phyloP scores from a whole-genome alignment of 169 alveolate species.

The Cystoisospora suis region DNA sequence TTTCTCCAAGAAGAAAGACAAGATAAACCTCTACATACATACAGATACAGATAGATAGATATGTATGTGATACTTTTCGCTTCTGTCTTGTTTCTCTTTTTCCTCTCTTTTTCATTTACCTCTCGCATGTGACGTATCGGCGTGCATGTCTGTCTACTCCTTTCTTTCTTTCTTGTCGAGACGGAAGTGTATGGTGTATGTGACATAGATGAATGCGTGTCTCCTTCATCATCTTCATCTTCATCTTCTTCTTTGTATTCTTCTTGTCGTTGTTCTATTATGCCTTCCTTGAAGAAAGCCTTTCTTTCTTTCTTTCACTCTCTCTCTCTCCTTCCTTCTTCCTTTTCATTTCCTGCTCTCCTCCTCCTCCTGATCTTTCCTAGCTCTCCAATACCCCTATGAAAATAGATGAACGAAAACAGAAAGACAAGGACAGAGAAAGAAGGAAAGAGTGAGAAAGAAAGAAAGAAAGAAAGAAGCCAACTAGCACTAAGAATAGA shows the following conservation, averaged over 20 bases:
- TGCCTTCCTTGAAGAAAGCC: no score
- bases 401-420: background rate
- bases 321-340: background rate
- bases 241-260: background rate
- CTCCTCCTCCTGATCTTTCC: background rate
- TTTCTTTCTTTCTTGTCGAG: background rate
- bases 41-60: no score
- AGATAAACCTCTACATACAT: no score
- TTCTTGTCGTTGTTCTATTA: background rate
- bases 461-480: no score
- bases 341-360: background rate
- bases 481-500: no score
- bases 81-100: background rate
- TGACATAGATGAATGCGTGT: background rate
- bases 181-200: background rate
- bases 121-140: background rate
- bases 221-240: background rate
- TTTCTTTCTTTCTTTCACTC: background rate
- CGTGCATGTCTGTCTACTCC: background rate
- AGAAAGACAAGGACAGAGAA: background rate
- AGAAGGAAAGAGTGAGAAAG: background rate
- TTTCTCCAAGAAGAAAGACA: no score
- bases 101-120: background rate
- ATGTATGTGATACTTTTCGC: no score
- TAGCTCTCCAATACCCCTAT: background rate